These are phyloP conservation scores for Aquilaria yunnanensis DNA, from an alignment of 345 rosid genomes.

Conservation along the genomic window DNA sequence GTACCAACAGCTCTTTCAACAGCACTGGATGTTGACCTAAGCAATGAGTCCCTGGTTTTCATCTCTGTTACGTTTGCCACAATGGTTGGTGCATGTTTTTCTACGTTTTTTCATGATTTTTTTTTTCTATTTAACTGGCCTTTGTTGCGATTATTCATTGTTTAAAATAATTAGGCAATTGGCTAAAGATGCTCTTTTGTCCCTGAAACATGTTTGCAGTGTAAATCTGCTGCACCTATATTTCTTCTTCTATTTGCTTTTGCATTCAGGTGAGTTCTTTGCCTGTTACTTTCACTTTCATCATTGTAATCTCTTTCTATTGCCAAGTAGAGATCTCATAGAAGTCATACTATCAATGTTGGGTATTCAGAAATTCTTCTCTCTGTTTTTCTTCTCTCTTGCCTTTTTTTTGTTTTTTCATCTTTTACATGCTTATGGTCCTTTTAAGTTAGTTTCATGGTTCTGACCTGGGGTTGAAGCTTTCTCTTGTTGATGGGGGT, in stretches of 20 bases:
- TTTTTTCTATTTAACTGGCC: background rate
- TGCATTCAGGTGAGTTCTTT: slow-evolving; percentile 80
- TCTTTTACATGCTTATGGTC: no score
- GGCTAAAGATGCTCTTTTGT: background rate
- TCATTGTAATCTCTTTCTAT: no score
- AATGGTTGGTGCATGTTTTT: slow-evolving; percentile 58
- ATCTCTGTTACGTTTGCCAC: slow-evolving; percentile 99
- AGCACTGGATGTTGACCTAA: slow-evolving; percentile 92
- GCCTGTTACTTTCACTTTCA: no score
- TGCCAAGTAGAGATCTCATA: no score
- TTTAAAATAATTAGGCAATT: no score
- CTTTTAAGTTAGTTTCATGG: no score
- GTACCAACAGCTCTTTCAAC: slow-evolving; percentile 98
- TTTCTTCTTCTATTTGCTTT: slow-evolving; percentile 96
- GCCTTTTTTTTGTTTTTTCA: no score
- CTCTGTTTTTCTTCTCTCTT: no score
- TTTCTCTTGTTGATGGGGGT: no score
- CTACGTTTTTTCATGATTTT: slow-evolving; percentile 5
- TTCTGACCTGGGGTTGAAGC: no score
- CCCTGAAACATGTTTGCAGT: slow-evolving; percentile 40
- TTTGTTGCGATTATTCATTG: background rate
- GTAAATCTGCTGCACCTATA: slow-evolving; percentile 98
- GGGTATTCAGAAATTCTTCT: no score
- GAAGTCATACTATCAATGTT: no score
- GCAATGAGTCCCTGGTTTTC: slow-evolving; percentile 96